Conservation (phyloP, 805 yeast genomes). For the Nakazawaea molendinolei region DNA sequence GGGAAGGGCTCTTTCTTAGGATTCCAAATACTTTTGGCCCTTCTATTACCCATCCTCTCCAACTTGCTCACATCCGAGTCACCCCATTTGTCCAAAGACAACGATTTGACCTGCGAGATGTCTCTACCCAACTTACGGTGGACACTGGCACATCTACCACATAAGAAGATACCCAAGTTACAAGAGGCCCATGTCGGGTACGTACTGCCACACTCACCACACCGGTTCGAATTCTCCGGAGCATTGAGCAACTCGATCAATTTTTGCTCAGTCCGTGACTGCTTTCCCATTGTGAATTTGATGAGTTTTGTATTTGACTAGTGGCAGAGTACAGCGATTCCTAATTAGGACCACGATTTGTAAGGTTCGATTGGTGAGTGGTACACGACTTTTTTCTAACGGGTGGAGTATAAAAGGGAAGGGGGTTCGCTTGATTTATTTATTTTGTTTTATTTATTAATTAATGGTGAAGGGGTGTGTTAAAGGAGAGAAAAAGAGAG, state of each 20-base stretch:
- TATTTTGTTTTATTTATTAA: no score
- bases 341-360: no score
- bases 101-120: slow-evolving; percentile 60
- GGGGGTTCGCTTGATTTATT: no score
- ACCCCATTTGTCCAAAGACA: slow-evolving; percentile 69
- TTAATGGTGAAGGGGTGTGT: no score
- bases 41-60: slow-evolving; percentile 51
- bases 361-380: background rate
- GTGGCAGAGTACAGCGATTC: no score
- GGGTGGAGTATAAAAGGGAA: no score
- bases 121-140: slow-evolving; percentile 63
- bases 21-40: slow-evolving; percentile 60
- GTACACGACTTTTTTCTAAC: background rate
- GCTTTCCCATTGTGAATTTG: slow-evolving; percentile 7
- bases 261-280: slow-evolving; percentile 18
- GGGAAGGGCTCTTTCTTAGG: slow-evolving; percentile 64
- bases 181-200: slow-evolving; percentile 54
- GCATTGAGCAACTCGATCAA: slow-evolving; percentile 55
- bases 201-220: slow-evolving; percentile 71
- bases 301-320: background rate
- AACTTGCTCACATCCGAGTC: slow-evolving; percentile 42
- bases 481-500: no score
- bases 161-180: slow-evolving; percentile 61
- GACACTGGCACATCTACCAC: slow-evolving; percentile 80
- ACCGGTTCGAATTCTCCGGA: slow-evolving; percentile 54